phyloP scores from a whole-genome alignment of 75 land plant genomes.

The Pinus taeda region DNA sequence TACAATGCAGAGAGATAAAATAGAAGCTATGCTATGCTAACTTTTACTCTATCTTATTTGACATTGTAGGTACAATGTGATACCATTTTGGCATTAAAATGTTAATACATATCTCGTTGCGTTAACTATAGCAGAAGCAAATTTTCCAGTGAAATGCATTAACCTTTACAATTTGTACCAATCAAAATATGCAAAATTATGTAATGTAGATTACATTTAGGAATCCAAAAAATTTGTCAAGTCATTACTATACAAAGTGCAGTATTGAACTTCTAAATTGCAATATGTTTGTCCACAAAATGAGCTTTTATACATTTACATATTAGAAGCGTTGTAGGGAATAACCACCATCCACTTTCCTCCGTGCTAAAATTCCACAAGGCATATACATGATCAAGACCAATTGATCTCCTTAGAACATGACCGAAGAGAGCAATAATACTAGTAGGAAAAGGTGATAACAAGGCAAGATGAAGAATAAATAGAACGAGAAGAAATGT shows the following conservation, averaged over 20 bases:
- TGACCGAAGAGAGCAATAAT: constrained; percentile 95
- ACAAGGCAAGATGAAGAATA: constrained; percentile 77
- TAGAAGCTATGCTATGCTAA: no score
- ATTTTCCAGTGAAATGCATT: neutral
- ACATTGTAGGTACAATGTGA: constrained; percentile 10
- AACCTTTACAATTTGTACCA: neutral
- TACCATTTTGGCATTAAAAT: neutral
- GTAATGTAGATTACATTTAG: constrained; percentile 26
- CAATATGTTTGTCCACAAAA: constrained; percentile 88
- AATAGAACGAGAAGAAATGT: constrained; percentile 78
- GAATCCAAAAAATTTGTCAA: constrained; percentile 85
- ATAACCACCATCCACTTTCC: constrained; percentile 94
- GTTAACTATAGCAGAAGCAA: constrained; percentile 1
- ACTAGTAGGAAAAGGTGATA: constrained; percentile 92
- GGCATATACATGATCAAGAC: constrained; percentile 89
- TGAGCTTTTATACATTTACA: constrained; percentile 85
- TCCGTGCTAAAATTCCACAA: constrained; percentile 87
- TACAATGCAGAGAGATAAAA: no score
- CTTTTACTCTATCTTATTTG: no score
- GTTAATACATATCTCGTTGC: neutral
- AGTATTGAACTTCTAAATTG: constrained; percentile 96
- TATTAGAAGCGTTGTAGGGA: constrained; percentile 62
- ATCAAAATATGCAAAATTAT: neutral
- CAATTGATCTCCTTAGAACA: constrained; percentile 82
- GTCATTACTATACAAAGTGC: constrained; percentile 82